Base-by-base conservation (phyloP, 192 early-diverging fungal species). In the Podochytrium sp. region DNA sequence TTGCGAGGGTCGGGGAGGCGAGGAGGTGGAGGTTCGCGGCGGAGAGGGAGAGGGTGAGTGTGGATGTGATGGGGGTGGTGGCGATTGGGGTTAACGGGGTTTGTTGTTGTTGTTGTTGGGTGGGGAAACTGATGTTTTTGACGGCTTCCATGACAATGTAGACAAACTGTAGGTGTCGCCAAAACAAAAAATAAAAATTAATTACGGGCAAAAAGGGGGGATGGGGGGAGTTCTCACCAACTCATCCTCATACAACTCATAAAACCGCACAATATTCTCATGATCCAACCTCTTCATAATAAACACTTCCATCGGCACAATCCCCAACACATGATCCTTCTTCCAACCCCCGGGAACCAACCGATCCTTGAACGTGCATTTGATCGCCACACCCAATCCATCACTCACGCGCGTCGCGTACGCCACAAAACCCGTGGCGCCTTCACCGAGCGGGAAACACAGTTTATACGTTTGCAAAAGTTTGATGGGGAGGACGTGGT, bases 221-320 rank as follows among this genome's bases (percentile, higher is more conserved):
- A 47, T 47, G 43, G 37, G 20, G 1, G 16, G 38, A 39, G 30
- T 62, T 35, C 41, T 59, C 41, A 71, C 69, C 57, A 71, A 29
- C 12, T 84, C 80, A 68, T 94, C 93, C 79, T 94, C 90, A 75
- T 90, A 92, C 65, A 84, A 87, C 58, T 92, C 92, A 57, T 89
- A 79, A 79, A 81, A 78, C 47, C 68, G 74, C 14, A 86, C 75
- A 51, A 87, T 78, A 52, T 83, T 68, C n/a, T 72, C 70, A 66
- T 82, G 82, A 25, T 80, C 50, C 30, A 80, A 35, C 18, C 74
- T 57, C 55, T 88, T 84, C 58, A 94, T 80, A 40, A 94, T 86
- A 70, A 89, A 90, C 18, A 93, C 89, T 75, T 95, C 94, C 41
- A 86, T 81, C 1, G 94, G 92, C 7, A 95, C 83, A 69, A 87